A percentile compares a stretch with the other conserved stretches of the same genome.
phyloP scores from a whole-genome alignment of 306 rosid species.

The Cyclanthera cordifolia region DNA sequence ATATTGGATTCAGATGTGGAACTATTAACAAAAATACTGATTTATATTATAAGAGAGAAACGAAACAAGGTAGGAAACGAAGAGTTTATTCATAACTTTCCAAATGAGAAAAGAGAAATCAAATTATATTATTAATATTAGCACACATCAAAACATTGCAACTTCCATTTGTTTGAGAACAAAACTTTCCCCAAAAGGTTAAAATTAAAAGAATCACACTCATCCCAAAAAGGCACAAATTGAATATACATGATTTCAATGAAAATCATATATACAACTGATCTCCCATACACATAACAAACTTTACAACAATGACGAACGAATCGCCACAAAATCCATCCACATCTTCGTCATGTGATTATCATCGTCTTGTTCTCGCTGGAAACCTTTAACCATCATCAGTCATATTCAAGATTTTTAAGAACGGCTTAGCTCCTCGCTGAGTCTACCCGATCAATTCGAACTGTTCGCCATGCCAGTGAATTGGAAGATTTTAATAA shows the following conservation, averaged over 20 bases:
- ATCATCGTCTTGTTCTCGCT: not conserved
- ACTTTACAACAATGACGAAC: not conserved
- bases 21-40: too few species aligned
- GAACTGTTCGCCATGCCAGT: conserved; percentile 40
- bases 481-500: conserved; percentile 60
- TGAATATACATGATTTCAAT: not conserved
- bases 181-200: not conserved
- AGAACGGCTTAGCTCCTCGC: conserved; percentile 12
- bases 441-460: conserved; percentile 42
- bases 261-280: conserved; percentile 12
- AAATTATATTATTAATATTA: not conserved
- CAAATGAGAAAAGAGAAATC: not conserved
- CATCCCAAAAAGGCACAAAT: conserved; percentile 4
- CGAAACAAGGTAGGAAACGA: not conserved
- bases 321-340: not conserved
- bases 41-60: too few species aligned
- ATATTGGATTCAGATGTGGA: too few species aligned
- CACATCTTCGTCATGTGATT: not conserved
- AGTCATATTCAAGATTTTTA: not conserved
- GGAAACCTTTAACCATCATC: not conserved
- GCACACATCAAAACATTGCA: not conserved
- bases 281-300: conserved; percentile 12
- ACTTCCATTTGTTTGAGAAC: not conserved
- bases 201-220: conserved; percentile 1
- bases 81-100: too few species aligned